Conservation (phyloP, 805 yeast genomes). For the Kluyveromyces wickerhamii region DNA sequence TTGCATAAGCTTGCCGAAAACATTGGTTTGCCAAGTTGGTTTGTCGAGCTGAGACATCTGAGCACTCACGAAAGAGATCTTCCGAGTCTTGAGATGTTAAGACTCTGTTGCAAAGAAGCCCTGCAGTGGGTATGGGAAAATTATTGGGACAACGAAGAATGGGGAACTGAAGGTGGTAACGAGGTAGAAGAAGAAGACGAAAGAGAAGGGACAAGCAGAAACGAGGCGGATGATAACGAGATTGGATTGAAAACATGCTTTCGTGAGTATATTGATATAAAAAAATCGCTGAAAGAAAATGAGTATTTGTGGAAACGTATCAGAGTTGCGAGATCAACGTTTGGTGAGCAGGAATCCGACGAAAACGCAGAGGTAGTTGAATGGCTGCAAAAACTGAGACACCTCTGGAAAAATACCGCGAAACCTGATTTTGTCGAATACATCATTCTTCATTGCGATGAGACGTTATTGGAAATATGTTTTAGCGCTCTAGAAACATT, state of each 20-base stretch:
- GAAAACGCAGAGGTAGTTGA: neutral
- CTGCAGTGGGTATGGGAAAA: conserved; percentile 64
- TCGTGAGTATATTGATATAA: neutral
- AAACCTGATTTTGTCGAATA: conserved; percentile 1
- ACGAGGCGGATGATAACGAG: conserved; percentile 7
- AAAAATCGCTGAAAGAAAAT: conserved; percentile 2
- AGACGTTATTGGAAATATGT: conserved; percentile 5
- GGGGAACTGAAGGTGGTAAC: conserved; percentile 16
- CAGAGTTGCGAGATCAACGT: conserved; percentile 2
- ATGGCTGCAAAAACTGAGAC: neutral
- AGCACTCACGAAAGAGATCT: conserved; percentile 79
- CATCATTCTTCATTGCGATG: conserved; percentile 4
- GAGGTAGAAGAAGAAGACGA: conserved; percentile 18
- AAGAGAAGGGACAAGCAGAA: conserved; percentile 5
- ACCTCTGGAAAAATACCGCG: neutral
- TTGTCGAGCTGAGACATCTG: conserved; percentile 84
- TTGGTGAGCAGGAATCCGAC: conserved; percentile 2
- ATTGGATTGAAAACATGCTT: neutral
- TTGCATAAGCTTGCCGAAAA: conserved; percentile 64
- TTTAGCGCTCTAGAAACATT: conserved; percentile 1
- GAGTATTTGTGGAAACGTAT: conserved; percentile 3
- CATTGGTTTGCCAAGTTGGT: conserved; percentile 62
- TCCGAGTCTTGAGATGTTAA: conserved; percentile 63
- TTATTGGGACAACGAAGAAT: conserved; percentile 52
- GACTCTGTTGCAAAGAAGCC: conserved; percentile 53